Evolutionary conservation across 1,284 basidiomycete genomes (phyloP).

Genomic region (Blastosporella zonata): DNA sequence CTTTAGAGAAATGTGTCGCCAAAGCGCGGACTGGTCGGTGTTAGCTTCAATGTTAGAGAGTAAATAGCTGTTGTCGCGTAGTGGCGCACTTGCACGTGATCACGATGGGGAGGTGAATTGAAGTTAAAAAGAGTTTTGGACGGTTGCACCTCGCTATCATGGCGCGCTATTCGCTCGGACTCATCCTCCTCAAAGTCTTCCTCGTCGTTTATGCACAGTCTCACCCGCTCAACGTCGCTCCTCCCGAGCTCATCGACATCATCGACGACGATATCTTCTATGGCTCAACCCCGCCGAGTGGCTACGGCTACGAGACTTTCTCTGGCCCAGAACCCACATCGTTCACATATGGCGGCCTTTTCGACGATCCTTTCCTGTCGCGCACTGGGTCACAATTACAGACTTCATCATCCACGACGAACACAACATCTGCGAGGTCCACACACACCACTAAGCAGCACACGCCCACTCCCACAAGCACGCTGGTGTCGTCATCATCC

Average conservation of each 20-base stretch:
- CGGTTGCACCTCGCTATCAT: constrained; percentile 8
- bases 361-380: constrained; percentile 6
- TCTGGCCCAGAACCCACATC: constrained; percentile 7
- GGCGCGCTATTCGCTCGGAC: constrained; percentile 8
- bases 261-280: constrained; percentile 25
- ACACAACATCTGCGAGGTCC: constrained; percentile 1
- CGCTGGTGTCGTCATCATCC: constrained; percentile 1
- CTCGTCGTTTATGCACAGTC: constrained; percentile 19
- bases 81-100: constrained; percentile 15
- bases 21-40: constrained; percentile 58
- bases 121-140: neutral
- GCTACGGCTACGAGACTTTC: constrained; percentile 11
- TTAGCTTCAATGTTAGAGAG: constrained; percentile 15
- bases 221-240: constrained; percentile 11
- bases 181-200: constrained; percentile 15
- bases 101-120: constrained; percentile 2
- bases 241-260: constrained; percentile 27
- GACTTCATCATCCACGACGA: constrained; percentile 5
- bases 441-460: constrained; percentile 2
- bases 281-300: neutral
- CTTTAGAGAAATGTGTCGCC: constrained; percentile 71
- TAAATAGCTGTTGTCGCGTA: neutral
- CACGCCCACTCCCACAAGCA: neutral
- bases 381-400: constrained; percentile 8
- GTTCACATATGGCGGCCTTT: constrained; percentile 13